Evolutionary conservation across 2,329 filamentous ascomycete genomes (phyloP).

Genomic region (Zalaria sp.): DNA sequence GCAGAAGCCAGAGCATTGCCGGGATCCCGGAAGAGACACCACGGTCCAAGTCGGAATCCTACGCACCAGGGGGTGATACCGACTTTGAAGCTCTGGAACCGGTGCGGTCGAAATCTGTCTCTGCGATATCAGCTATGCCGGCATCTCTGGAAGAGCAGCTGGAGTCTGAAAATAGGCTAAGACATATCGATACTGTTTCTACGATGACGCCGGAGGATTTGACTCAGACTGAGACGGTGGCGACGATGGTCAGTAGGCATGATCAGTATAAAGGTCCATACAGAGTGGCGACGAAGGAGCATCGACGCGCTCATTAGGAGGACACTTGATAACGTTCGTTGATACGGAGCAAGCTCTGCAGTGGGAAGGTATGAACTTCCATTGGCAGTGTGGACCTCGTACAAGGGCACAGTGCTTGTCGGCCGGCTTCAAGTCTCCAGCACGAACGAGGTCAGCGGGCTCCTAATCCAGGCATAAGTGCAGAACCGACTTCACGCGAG

Average conservation of each 20-base stretch:
- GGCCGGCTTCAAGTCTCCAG: too few relatives aligned
- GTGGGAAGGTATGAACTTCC: too few relatives aligned
- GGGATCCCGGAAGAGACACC: background rate
- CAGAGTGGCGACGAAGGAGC: conserved; percentile 9
- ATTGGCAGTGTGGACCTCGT: too few relatives aligned
- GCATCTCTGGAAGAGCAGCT: background rate
- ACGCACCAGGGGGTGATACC: background rate
- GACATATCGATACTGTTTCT: conserved; percentile 14
- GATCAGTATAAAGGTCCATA: conserved; percentile 26
- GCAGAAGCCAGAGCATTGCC: background rate
- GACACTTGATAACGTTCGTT: too few relatives aligned
- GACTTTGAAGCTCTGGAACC: background rate
- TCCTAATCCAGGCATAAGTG: too few relatives aligned
- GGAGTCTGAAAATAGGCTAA: conserved; percentile 8
- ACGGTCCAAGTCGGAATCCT: background rate
- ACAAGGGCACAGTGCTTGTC: too few relatives aligned
- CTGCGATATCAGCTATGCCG: conserved; percentile 4
- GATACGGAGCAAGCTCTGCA: too few relatives aligned
- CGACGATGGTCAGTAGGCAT: conserved; percentile 25
- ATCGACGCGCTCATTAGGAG: too few relatives aligned
- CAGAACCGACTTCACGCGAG: too few relatives aligned
- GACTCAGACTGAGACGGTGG: conserved; percentile 17
- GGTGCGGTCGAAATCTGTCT: background rate
- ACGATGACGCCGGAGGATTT: conserved; percentile 12
- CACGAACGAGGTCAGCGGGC: too few relatives aligned